phyloP scores from a whole-genome alignment of 495 filamentous ascomycete species.

The Pyronema domesticum region DNA sequence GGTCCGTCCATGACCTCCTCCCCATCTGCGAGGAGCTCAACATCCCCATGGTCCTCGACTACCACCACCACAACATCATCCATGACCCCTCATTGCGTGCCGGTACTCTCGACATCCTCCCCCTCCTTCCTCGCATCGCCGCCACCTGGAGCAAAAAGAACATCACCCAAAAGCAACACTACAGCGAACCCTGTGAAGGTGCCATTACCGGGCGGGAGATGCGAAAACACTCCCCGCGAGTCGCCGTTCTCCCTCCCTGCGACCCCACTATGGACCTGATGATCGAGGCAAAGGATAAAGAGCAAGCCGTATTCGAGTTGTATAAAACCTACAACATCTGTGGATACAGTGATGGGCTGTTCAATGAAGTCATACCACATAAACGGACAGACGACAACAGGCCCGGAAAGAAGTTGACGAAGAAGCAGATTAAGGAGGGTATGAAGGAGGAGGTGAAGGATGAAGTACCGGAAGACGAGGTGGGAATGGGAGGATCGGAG shows the following conservation, averaged over 20 bases:
- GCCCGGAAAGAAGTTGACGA: conserved; percentile 33
- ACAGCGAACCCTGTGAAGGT: conserved; percentile 57
- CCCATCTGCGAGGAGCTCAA: conserved; percentile 84
- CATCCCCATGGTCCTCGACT: conserved; percentile 86
- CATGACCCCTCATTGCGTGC: conserved; percentile 61
- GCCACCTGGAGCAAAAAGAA: conserved; percentile 74
- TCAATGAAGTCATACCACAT: conserved; percentile 66
- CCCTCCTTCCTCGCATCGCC: conserved; percentile 52
- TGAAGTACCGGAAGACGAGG: conserved; percentile 46
- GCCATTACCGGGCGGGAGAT: conserved; percentile 61
- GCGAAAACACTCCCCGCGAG: conserved; percentile 67
- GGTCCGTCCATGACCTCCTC: conserved; percentile 78
- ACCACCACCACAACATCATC: conserved; percentile 88
- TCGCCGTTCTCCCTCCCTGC: conserved; percentile 65
- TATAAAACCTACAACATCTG: conserved; percentile 76
- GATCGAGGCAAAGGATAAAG: conserved; percentile 98
- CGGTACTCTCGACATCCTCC: conserved; percentile 66
- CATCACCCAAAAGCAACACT: conserved; percentile 93
- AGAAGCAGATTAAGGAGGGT: conserved; percentile 15
- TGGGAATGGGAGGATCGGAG: conserved; percentile 79
- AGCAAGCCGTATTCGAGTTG: conserved; percentile 88
- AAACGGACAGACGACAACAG: conserved; percentile 60
- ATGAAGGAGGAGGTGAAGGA: conserved; percentile 27
- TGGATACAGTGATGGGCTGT: conserved; percentile 35
- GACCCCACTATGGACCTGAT: conserved; percentile 73